Evolutionary conservation across 495 filamentous ascomycete species (phyloP), one percentile per base, ranked within the genome.

Genomic region (Xylaria flabelliformis): DNA sequence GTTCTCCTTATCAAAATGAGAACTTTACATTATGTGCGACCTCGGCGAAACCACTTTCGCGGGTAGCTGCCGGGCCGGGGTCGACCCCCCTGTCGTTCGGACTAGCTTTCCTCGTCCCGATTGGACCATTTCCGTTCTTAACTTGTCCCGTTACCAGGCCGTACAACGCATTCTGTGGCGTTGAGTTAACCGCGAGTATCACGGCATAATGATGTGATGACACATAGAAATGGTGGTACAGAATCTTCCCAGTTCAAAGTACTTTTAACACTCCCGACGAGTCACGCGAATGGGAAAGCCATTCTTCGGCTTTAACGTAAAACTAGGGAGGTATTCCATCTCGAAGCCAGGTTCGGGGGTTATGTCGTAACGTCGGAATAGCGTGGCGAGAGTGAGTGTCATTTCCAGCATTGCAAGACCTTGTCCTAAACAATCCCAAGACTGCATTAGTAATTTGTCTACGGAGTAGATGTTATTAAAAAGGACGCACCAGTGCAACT

Each of bases 331-430:
- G 34, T 70, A 70, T 46, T 70, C 55, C 15, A 70, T 32, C 42
- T 70, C 55, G 56, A 70, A 70, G 17, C 67, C 67, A 4, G 67
- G 67, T 26, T 70, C 41, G 5, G 44, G 67, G 26, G 41, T 70
- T 59, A 70, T 46, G 41, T 70, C 67, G 19, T 44, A 70, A 42
- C 56, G 67, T 21, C 67, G 55, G 29, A 70, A 39, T 12, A 70
- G n/a, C 24, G 67, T 70, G n/a, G 67, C 67, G 0, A 70, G 67
- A 4, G 67, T 70, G 10, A 70, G 67, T 4, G 55, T 70, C 67
- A 70, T 70, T 41, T 70, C 67, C 0, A 70, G 55, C 67, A 70
- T 70, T 8, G 67, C 67, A 34, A 70, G 44, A 32, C 67, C 67
- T 70, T 70, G 55, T 32, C 67, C 67, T 70, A 36, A 17, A 70